Evolutionary conservation across 2,329 filamentous ascomycete genomes (phyloP).

Genomic region (Cryoendolithus antarcticus): DNA sequence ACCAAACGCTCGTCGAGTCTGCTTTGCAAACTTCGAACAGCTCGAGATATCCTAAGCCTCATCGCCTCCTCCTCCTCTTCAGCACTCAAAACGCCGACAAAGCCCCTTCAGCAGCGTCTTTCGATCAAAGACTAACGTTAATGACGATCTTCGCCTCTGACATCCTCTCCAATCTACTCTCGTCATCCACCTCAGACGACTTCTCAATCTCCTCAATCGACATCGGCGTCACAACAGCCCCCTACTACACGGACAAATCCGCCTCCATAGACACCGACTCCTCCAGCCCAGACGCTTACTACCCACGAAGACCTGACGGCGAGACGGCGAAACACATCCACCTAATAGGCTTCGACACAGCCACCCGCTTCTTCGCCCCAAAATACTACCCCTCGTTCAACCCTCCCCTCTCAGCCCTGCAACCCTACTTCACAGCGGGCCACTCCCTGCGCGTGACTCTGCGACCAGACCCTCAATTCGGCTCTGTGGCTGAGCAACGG

Average conservation of each 20-base stretch:
- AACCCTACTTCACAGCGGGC: constrained; percentile 47
- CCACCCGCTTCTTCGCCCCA: constrained; percentile 60
- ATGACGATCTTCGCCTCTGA: constrained; percentile 58
- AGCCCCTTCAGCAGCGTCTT: constrained; percentile 52
- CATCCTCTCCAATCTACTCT: constrained; percentile 19
- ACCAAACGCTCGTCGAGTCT: constrained; percentile 42
- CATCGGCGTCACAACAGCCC: constrained; percentile 56
- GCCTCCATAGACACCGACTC: constrained; percentile 36
- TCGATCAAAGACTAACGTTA: constrained; percentile 55
- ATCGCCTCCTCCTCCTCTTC: constrained; percentile 45
- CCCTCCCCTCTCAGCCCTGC: constrained; percentile 42
- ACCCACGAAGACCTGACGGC: too few species aligned
- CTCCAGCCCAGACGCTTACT: constrained; percentile 11
- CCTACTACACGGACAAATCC: constrained; percentile 65
- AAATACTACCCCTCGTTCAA: constrained; percentile 54
- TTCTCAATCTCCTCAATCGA: constrained; percentile 33
- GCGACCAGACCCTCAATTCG: constrained; percentile 50
- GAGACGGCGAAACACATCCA: constrained; percentile 43
- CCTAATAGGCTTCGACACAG: constrained; percentile 63
- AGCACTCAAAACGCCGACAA: constrained; percentile 56
- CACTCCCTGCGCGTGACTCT: constrained; percentile 53
- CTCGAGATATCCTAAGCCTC: constrained; percentile 24
- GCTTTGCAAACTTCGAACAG: constrained; percentile 32
- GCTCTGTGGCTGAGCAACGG: constrained; percentile 41
- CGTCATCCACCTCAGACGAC: not conserved